Conservation (phyloP, 1,139 yeast genomes). For the Geotrichum fermentans region DNA sequence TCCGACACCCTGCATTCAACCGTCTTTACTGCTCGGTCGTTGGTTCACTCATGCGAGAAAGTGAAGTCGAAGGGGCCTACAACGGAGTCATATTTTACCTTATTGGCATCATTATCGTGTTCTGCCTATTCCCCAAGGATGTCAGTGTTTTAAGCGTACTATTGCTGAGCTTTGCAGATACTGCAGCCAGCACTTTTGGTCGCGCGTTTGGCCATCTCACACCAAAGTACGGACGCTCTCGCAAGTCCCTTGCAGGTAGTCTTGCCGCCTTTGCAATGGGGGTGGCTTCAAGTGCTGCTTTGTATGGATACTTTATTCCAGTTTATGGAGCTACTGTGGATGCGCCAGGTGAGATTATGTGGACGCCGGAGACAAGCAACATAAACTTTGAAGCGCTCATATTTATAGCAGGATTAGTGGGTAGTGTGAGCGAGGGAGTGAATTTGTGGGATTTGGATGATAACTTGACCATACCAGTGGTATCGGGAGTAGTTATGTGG, state of each 20-base stretch:
- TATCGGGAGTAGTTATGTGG: conserved; percentile 63
- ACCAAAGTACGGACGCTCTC: conserved; percentile 64
- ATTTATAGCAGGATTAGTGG: conserved; percentile 67
- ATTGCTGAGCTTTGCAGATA: conserved; percentile 92
- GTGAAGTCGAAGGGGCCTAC: conserved; percentile 57
- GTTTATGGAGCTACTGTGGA: conserved; percentile 46
- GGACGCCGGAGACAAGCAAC: conserved; percentile 58
- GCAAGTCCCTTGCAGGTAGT: conserved; percentile 85
- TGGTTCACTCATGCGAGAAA: conserved; percentile 80
- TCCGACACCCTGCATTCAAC: conserved; percentile 59
- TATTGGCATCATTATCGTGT: conserved; percentile 69
- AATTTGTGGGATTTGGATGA: conserved; percentile 77
- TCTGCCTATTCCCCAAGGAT: conserved; percentile 70
- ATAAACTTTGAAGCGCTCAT: conserved; percentile 52
- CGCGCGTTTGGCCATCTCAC: conserved; percentile 78
- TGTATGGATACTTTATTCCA: conserved; percentile 73
- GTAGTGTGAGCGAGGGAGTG: conserved; percentile 80
- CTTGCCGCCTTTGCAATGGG: conserved; percentile 82
- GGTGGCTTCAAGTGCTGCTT: conserved; percentile 52
- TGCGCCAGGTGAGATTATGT: conserved; percentile 51
- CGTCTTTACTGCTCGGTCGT: conserved; percentile 55
- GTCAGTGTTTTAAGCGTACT: conserved; percentile 69
- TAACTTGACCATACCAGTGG: conserved; percentile 86
- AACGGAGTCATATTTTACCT: conserved; percentile 88
- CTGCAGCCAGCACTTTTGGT: conserved; percentile 94